Evolutionary conservation across 441 rosid species (phyloP), one percentile per base, ranked within the genome.

Genomic region (Pelargonium myrrhifolium): DNA sequence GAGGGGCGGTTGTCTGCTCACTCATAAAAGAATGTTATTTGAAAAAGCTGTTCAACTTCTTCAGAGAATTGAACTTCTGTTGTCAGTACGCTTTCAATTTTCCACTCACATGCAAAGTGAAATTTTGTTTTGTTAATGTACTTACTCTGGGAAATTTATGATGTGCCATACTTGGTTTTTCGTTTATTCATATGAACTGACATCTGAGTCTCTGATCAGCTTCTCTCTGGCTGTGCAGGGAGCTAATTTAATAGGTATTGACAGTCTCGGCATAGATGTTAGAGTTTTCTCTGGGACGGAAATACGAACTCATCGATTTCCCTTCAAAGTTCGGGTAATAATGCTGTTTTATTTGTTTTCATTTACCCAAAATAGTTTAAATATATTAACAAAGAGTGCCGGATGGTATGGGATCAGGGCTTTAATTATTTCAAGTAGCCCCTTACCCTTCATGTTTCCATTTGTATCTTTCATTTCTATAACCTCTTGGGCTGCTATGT

Each of bases 191-290:
- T 21, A 18, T 49, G 17, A 47, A 49, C 71, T 8, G 31, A 43
- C 35, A 15, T 65, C 18, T 72, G n/a, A 9, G 66, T 62, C 37
- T 68, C 67, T 66, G 26, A 67, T 62, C 68, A 66, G 65, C 66
- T 72, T n/a, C n/a, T n/a, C 59, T 73, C 17, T 77, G 49, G 55
- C 53, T 71, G 7, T 66, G 64, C 49, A 93, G 98, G 82, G 79
- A 74, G 97, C 90, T 28, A 81, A 81, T 70, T 65, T 90, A 83
- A 83, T 90, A 65, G 92, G 93, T 68, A 84, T 93, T 64, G 97
- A 93, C 82, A 90, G 96, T 74, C 90, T 93, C 17, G 97, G 98
- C 62, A 74, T 93, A 78, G 97, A 93, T 80, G 98, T 93, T 12
- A 82, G 98, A 76, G 78, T 87, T 72, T 83, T 72, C 75, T 79